Evolutionary conservation across 2,329 filamentous ascomycete species (phyloP).

Genomic region (Epichloe brachyelytri): DNA sequence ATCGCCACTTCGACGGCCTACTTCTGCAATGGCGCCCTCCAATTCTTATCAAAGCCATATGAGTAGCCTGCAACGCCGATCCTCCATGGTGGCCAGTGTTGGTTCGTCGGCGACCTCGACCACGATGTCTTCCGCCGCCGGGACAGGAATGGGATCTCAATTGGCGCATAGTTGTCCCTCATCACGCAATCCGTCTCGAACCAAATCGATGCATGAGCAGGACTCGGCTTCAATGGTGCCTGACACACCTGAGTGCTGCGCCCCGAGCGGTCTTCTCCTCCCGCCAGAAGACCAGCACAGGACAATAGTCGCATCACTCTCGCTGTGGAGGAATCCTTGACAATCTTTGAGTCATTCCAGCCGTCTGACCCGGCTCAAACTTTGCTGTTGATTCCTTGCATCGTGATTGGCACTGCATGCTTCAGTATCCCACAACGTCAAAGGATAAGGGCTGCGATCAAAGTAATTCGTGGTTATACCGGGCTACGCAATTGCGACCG

Average conservation of each 20-base stretch:
- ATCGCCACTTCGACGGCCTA: constrained; percentile 17
- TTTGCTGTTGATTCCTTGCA: constrained; percentile 45
- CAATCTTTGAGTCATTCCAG: constrained; percentile 40
- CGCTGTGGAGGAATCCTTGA: constrained; percentile 44
- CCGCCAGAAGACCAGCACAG: constrained; percentile 33
- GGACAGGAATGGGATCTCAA: constrained; percentile 1
- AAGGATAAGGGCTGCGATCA: constrained; percentile 36
- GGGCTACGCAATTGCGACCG: constrained; percentile 46
- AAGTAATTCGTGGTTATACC: constrained; percentile 42
- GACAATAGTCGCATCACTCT: constrained; percentile 38
- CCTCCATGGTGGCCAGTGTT: constrained; percentile 23
- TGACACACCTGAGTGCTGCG: constrained; percentile 9
- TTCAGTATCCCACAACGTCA: constrained; percentile 39
- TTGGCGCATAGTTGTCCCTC: constrained; percentile 19
- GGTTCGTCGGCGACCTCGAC: constrained; percentile 1
- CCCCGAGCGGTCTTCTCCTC: constrained; percentile 24
- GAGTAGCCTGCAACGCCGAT: constrained; percentile 14
- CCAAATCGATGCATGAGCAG: constrained; percentile 28
- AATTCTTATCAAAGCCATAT: constrained; percentile 9
- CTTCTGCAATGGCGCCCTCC: constrained; percentile 16
- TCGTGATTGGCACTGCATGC: constrained; percentile 47
- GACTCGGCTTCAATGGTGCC: constrained; percentile 12
- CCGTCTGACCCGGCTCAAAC: constrained; percentile 46
- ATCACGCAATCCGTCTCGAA: constrained; percentile 23
- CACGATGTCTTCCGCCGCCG: neutral